These are phyloP conservation scores for Rhizopus delemar DNA, from an alignment of 371 early-diverging fungal genomes.

Conservation along the genomic window DNA sequence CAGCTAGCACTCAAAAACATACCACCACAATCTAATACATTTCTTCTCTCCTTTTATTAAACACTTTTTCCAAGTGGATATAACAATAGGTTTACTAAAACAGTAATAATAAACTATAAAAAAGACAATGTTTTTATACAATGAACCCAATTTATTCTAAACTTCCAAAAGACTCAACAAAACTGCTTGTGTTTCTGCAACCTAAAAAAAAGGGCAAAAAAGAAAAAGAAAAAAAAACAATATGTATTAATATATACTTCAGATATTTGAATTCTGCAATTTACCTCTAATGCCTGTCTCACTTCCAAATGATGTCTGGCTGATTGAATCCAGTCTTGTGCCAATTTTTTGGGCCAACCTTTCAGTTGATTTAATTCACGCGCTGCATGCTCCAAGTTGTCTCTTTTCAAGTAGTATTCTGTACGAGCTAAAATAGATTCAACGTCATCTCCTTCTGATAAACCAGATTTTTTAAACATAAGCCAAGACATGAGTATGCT, in stretches of 20 bases:
- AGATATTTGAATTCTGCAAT: not conserved
- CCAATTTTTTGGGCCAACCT: slow-evolving; percentile 87
- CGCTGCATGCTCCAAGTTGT: slow-evolving; percentile 80
- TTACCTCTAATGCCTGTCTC: slow-evolving; percentile 80
- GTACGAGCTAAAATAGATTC: slow-evolving; percentile 81
- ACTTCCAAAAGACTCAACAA: slow-evolving; percentile 57
- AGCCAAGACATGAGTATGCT: slow-evolving; percentile 71
- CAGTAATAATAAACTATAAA: not conserved
- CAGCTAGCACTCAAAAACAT: too few species aligned
- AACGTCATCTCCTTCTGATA: slow-evolving; percentile 80
- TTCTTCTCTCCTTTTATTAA: too few species aligned
- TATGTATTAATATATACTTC: not conserved
- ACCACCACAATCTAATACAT: too few species aligned
- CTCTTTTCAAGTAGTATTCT: slow-evolving; percentile 67
- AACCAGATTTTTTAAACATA: slow-evolving; percentile 78
- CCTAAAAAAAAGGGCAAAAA: slow-evolving; percentile 35
- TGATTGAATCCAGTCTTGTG: slow-evolving; percentile 80
- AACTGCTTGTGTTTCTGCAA: slow-evolving; percentile 65
- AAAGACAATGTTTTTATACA: not conserved
- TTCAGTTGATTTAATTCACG: slow-evolving; percentile 87
- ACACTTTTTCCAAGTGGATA: too few species aligned
- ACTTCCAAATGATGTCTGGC: slow-evolving; percentile 82
- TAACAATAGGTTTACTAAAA: too few species aligned
- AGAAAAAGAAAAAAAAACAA: not conserved
- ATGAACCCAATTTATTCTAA: slow-evolving; percentile 20